Evolutionary conservation across 2,329 filamentous ascomycete species (phyloP).

Genomic region (Herpotrichia juniperi): DNA sequence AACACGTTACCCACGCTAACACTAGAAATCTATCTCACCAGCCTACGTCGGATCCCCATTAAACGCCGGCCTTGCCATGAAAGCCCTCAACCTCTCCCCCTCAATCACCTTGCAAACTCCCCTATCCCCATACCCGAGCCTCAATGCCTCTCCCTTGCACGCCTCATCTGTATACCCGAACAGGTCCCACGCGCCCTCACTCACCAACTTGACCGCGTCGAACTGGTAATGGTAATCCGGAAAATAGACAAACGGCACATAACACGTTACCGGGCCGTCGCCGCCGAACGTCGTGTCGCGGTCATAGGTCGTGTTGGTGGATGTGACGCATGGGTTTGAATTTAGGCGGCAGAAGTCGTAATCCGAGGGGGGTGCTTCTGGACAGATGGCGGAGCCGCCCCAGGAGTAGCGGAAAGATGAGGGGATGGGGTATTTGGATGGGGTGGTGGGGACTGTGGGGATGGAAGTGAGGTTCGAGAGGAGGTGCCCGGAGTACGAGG

Average conservation of each 20-base stretch:
- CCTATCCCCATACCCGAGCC: slow-evolving; percentile 3
- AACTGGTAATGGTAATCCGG: slow-evolving; percentile 8
- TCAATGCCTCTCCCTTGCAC: slow-evolving; percentile 4
- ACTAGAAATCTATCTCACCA: neutral
- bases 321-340: neutral
- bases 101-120: slow-evolving; percentile 6
- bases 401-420: slow-evolving; percentile 1
- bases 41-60: slow-evolving; percentile 12
- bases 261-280: slow-evolving; percentile 2
- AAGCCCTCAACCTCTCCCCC: slow-evolving; percentile 1
- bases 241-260: slow-evolving; percentile 8
- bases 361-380: neutral
- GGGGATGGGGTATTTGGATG: slow-evolving; percentile 10
- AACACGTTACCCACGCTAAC: too few species aligned
- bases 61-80: slow-evolving; percentile 12
- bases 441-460: slow-evolving; percentile 2
- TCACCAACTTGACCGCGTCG: slow-evolving; percentile 3
- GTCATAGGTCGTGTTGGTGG: neutral
- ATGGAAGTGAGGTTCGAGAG: slow-evolving; percentile 12
- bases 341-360: slow-evolving; percentile 2
- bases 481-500: slow-evolving; percentile 16
- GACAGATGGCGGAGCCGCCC: slow-evolving; percentile 9
- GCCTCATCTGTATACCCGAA: slow-evolving; percentile 7
- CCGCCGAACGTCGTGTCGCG: neutral
- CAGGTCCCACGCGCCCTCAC: slow-evolving; percentile 9